Evolutionary conservation across 805 yeast genomes (phyloP).

Genomic region (Yarrowia keelungensis): DNA sequence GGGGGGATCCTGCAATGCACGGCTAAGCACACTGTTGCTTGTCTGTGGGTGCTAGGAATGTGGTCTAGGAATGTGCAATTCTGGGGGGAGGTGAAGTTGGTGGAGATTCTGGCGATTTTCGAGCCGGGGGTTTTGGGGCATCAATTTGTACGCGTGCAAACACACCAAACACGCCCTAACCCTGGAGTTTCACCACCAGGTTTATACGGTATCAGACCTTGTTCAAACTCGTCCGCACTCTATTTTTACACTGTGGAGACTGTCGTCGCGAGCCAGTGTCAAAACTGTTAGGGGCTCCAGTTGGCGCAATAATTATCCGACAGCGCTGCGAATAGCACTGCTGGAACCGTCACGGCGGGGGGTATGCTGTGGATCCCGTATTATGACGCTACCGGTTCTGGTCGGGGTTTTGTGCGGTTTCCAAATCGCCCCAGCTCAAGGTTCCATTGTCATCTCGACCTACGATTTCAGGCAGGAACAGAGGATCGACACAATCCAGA

Average conservation of each 20-base stretch:
- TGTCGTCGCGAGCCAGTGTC: neutral
- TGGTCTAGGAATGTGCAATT: slow-evolving; percentile 18
- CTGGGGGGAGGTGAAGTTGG: neutral
- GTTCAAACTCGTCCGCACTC: neutral
- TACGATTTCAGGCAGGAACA: slow-evolving; percentile 2
- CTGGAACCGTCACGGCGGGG: neutral
- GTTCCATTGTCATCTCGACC: slow-evolving; percentile 16
- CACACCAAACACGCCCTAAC: too few species aligned
- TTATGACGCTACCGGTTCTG: neutral
- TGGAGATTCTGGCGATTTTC: neutral
- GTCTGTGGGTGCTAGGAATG: slow-evolving; percentile 17
- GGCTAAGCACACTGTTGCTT: neutral
- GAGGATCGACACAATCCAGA: neutral
- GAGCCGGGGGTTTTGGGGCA: neutral
- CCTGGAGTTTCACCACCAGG: too few species aligned
- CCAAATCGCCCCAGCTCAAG: neutral
- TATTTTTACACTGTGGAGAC: neutral
- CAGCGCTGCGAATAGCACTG: neutral
- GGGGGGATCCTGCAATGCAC: slow-evolving; percentile 13
- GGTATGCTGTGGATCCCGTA: neutral
- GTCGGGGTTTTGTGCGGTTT: neutral
- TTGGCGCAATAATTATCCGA: neutral
- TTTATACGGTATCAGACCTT: too few species aligned
- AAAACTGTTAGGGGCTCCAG: neutral
- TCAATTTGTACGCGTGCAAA: neutral